phyloP scores from a whole-genome alignment of 495 filamentous ascomycete genomes.

The Xylaria bambusicola region DNA sequence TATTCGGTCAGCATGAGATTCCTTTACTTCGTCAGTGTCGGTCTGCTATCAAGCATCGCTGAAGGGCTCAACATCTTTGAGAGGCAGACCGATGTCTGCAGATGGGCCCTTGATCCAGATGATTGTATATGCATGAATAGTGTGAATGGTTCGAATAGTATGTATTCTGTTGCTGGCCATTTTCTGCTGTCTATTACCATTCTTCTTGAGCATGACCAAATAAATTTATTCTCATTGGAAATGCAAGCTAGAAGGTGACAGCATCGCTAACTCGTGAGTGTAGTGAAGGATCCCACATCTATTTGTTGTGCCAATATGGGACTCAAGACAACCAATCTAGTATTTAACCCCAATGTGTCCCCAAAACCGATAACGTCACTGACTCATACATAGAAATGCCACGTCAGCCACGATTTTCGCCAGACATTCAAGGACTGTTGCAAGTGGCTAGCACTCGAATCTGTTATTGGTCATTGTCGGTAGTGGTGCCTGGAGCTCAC shows the following conservation, averaged over 20 bases:
- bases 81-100: conserved; percentile 17
- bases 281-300: conserved; percentile 14
- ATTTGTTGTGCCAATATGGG: conserved; percentile 13
- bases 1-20: neutral
- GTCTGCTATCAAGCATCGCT: neutral
- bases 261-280: neutral
- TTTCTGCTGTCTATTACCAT: neutral
- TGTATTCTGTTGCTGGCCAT: neutral
- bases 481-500: neutral
- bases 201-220: neutral
- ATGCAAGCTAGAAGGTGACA: neutral
- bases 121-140: conserved; percentile 19
- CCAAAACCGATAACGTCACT: neutral
- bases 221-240: no score
- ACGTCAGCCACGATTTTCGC: conserved; percentile 8
- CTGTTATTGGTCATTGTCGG: conserved; percentile 14
- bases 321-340: conserved; percentile 13
- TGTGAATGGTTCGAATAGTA: conserved; percentile 12
- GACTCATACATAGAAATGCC: conserved; percentile 7
- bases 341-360: neutral
- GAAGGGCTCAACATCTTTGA: conserved; percentile 10
- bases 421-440: conserved; percentile 16
- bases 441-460: conserved; percentile 12
- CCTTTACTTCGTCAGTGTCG: neutral
- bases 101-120: conserved; percentile 16